Percentiles rank a stretch among this genome's conserved stretches.
Conservation (phyloP, 352 stramenopile genomes). For the Aphanomyces euteiches region DNA sequence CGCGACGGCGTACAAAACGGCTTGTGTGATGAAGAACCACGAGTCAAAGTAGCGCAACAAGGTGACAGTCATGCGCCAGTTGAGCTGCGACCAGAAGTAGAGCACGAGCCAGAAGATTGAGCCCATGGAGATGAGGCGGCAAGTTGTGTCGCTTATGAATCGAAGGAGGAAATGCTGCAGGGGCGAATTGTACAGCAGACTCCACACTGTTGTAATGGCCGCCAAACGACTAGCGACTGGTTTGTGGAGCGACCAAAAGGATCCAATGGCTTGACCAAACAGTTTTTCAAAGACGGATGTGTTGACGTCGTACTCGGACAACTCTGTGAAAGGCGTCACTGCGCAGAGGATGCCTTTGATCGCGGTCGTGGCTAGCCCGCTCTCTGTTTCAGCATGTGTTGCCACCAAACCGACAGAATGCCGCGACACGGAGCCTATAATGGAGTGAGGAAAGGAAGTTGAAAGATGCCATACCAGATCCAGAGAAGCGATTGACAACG, state of each 20-base stretch:
- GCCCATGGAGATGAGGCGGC: constrained; percentile 10
- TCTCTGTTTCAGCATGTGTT: constrained; percentile 8
- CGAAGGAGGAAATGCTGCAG: constrained; percentile 1
- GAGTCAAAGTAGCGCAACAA: constrained; percentile 27
- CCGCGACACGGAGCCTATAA: constrained; percentile 14
- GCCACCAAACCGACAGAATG: constrained; percentile 18
- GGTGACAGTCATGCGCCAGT: constrained; percentile 28
- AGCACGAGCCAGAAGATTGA: constrained; percentile 28
- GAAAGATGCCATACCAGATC: neutral
- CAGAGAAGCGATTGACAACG: neutral
- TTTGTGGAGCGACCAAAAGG: constrained; percentile 31
- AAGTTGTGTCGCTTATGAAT: neutral
- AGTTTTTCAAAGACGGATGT: constrained; percentile 32
- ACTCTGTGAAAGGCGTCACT: constrained; percentile 23
- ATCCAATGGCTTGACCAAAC: constrained; percentile 24
- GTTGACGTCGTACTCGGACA: constrained; percentile 30
- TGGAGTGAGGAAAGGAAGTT: neutral
- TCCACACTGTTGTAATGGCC: neutral
- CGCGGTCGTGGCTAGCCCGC: constrained; percentile 25
- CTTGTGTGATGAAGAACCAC: constrained; percentile 30
- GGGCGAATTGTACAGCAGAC: constrained; percentile 22
- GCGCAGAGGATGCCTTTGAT: constrained; percentile 30
- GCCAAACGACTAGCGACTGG: constrained; percentile 15
- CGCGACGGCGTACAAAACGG: constrained; percentile 16
- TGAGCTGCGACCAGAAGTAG: constrained; percentile 31